phyloP scores from a whole-genome alignment of 257 asterid genomes.

The Nicotiana undulata region DNA sequence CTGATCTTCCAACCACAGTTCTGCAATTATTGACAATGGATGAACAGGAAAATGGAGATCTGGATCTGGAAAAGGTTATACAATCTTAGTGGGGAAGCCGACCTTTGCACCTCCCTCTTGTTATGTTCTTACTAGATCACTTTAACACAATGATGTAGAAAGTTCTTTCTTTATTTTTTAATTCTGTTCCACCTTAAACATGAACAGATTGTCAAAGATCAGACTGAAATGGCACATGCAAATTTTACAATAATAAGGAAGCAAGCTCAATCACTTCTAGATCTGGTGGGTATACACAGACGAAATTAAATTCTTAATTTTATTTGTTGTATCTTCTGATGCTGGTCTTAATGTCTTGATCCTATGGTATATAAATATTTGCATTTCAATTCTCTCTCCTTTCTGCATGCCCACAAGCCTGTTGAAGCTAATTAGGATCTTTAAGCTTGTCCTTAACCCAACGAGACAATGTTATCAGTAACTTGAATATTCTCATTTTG shows the following conservation, averaged over 20 bases:
- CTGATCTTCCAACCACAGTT: constrained; percentile 66
- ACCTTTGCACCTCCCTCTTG: not conserved
- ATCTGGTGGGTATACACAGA: constrained; percentile 48
- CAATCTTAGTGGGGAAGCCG: constrained; percentile 7
- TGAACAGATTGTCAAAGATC: constrained; percentile 76
- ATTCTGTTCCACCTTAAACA: not conserved
- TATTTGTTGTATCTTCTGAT: not conserved
- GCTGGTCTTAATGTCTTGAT: not conserved
- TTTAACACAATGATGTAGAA: not conserved
- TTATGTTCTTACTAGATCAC: not conserved
- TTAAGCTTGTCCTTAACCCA: too few relatives aligned
- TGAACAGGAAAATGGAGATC: constrained; percentile 72
- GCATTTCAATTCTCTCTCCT: too few relatives aligned
- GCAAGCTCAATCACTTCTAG: constrained; percentile 74
- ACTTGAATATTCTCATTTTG: too few relatives aligned
- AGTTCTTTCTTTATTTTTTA: not conserved
- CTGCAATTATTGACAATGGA: constrained; percentile 64
- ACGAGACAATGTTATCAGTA: too few relatives aligned
- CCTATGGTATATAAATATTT: too few relatives aligned
- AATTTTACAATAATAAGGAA: constrained; percentile 72
- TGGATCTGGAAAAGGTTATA: constrained; percentile 74
- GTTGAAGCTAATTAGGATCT: too few relatives aligned
- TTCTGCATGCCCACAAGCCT: too few relatives aligned
- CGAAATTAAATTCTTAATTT: not conserved
- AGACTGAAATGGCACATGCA: constrained; percentile 70